Base-by-base conservation (phyloP, 1,139 yeast genomes). In the Geotrichum cucujoidarum region DNA sequence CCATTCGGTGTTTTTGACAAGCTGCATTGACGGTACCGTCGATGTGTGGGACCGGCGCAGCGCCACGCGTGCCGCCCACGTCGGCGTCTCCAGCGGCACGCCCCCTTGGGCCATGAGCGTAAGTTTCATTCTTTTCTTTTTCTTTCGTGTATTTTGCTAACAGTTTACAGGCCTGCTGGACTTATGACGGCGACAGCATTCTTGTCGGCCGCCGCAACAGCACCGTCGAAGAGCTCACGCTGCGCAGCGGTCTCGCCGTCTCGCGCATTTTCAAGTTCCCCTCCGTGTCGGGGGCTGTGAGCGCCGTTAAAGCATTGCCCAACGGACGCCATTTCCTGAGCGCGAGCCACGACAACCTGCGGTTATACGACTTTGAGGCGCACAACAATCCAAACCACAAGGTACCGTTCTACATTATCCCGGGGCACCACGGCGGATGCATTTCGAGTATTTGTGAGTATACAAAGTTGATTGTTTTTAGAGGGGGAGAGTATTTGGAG, bases 91-190 rank as follows among this genome's bases (percentile, higher is more conserved):
- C 0, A 71, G 75, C 5, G 80, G 80, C 0, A 76, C 81, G 0
- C 96, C 97, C 1, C 98, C 98, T 0, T 92, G 97, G 97, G 84
- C 95, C 66, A 82, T 85, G 77, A 65, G 68, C 43, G 63, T 51
- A 47, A 50, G 52, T 40, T 18, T 36, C n/a, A 13, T 17, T 21
- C 39, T n/a, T 6, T 14, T 18, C 22, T 29, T 20, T 16, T 16
- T 4, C 8, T 39, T 14, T 4, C 10, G 3, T 21, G 10, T 27
- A 29, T 13, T 3, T 8, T 20, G 10, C 48, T 48, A 40, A 39
- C 43, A 4, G 4, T 29, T 21, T 16, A 17, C 77, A 88, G n/a
- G 81, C 95, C 0, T 78, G 88, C 46, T 94, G 97, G 97, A 83
- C 95, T 4, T 73, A 74, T 48, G 82, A 83, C 59, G 98, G 98